A percentile compares a stretch with the other conserved stretches of the same genome.
phyloP scores from a whole-genome alignment of 345 rosid species.

The Excoecaria cochinchinensis region DNA sequence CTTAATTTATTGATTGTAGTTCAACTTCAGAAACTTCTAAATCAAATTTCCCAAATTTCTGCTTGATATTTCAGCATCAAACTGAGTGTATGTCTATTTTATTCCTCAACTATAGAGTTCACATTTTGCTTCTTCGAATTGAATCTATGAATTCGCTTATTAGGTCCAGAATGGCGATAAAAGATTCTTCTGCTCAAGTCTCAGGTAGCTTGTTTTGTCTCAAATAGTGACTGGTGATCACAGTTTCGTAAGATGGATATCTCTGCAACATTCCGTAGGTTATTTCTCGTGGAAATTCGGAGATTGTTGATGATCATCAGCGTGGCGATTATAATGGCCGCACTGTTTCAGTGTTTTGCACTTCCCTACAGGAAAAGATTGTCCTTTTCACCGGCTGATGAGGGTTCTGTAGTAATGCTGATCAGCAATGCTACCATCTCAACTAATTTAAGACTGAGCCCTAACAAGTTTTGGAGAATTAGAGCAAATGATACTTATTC shows the following conservation, averaged over 20 bases:
- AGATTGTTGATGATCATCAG: constrained; percentile 45
- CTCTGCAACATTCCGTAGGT: constrained; percentile 22
- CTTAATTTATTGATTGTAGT: not conserved
- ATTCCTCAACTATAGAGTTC: not conserved
- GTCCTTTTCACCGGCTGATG: constrained; percentile 18
- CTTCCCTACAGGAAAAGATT: constrained; percentile 33
- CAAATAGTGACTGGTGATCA: constrained; percentile 6
- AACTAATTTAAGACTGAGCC: constrained; percentile 19
- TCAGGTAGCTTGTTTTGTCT: not conserved
- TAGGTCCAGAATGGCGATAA: not conserved
- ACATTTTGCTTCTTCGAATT: not conserved
- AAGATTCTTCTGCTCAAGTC: not conserved
- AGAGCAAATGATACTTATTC: constrained; percentile 24
- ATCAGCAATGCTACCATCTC: constrained; percentile 24
- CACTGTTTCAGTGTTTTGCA: constrained; percentile 43
- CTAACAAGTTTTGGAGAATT: constrained; percentile 7
- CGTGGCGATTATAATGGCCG: constrained; percentile 32
- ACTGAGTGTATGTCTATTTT: not conserved
- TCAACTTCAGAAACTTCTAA: not conserved
- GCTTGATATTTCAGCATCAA: not conserved
- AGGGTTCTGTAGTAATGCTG: constrained; percentile 24
- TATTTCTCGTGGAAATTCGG: constrained; percentile 41
- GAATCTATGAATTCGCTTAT: not conserved
- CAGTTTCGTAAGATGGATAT: constrained; percentile 34
- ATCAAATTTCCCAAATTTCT: too few relatives aligned